Evolutionary conservation across 108 stramenopile species (phyloP), one percentile per base, ranked within the genome.

Genomic region (Cylindrotheca fusiformis): DNA sequence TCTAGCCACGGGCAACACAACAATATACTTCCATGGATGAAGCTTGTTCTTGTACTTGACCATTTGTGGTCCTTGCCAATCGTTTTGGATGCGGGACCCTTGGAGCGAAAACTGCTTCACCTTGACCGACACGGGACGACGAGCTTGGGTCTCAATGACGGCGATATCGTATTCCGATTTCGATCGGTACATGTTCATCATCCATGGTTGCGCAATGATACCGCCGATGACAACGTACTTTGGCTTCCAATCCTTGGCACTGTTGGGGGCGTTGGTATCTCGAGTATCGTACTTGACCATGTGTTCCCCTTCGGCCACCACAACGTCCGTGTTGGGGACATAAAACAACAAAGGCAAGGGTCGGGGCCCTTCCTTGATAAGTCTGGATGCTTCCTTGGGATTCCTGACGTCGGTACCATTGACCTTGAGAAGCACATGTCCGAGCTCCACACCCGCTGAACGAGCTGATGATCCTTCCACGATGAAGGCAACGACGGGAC

Each of bases 131-230:
- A 94, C 84, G 36, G 89, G 89, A 48, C 93, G 89, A 22, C 89
- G 81, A 27, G 88, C 87, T 79, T 88, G 89, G 4, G 89, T 90
- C 60, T 94, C 93, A 70, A 94, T 88, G 31, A 94, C 93, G 53
- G 93, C 93, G 68, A 94, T 94, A 54, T 94, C 93, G 61, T 90
- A 90, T 73, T 94, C 93, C 27, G 87, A 88, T 83, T 94, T 94
- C 60, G 84, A 86, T 59, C 93, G 82, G 71, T 94, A 94, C 93
- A 94, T 94, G 65, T 91, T 94, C 71, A 94, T 90, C 88, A 94
- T 94, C 89, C 89, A 88, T 26, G 90, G 90, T 69, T 90, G 93
- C 26, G 93, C 93, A 74, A 94, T 94, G 52, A 94, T 94, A 32
- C 93, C 93, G 55, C 93, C 93, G 78, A 94, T 82, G 24, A 94